These are phyloP conservation scores for Cyclaneusma minus DNA, from an alignment of 2,329 filamentous ascomycete species.

Conservation along the genomic window DNA sequence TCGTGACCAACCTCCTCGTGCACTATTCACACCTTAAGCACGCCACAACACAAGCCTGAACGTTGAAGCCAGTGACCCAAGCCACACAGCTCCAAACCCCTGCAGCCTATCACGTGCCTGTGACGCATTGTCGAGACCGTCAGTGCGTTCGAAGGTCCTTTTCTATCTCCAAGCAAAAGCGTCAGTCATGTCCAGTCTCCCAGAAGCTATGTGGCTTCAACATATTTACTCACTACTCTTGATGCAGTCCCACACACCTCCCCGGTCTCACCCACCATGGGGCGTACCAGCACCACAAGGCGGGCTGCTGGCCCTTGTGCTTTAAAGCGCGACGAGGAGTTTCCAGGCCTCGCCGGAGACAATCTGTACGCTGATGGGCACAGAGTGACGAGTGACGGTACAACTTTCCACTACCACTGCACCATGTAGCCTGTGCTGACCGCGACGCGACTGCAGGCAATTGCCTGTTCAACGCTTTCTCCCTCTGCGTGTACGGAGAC, in stretches of 20 bases:
- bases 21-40: too few relatives aligned
- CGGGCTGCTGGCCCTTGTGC: slow-evolving; percentile 2
- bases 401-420: slow-evolving; percentile 6
- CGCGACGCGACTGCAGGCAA: slow-evolving; percentile 39
- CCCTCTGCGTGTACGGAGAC: slow-evolving; percentile 49
- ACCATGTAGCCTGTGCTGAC: too few relatives aligned
- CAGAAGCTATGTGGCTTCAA: too few relatives aligned
- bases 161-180: slow-evolving; percentile 1
- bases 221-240: slow-evolving; percentile 1
- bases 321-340: slow-evolving; percentile 20
- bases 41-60: too few relatives aligned
- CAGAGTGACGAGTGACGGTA: slow-evolving; percentile 48
- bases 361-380: slow-evolving; percentile 44
- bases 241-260: slow-evolving; percentile 1
- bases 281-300: slow-evolving; percentile 1
- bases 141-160: too few relatives aligned
- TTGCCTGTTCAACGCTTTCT: slow-evolving; percentile 53
- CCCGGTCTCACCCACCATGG: slow-evolving; percentile 1
- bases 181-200: slow-evolving; percentile 2
- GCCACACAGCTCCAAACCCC: too few relatives aligned
- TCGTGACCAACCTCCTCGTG: too few relatives aligned
- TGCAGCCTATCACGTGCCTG: too few relatives aligned
- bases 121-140: too few relatives aligned
- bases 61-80: too few relatives aligned
- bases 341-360: slow-evolving; percentile 36